These are phyloP conservation scores for Mycena filopes DNA, from an alignment of 768 basidiomycete species.

Conservation along the genomic window DNA sequence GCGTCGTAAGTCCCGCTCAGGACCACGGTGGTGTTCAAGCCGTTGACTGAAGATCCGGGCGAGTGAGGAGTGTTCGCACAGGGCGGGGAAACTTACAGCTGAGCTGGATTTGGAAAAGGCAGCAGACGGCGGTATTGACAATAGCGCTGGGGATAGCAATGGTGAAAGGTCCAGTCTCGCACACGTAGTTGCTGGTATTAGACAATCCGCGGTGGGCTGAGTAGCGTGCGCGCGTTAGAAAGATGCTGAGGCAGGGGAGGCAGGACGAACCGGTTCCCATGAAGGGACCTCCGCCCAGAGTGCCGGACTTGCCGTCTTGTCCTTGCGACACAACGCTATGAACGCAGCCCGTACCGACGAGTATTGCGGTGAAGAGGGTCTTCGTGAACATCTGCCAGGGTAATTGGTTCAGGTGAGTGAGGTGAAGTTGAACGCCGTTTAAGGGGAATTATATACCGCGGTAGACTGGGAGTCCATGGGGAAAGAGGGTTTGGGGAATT, in stretches of 20 bases:
- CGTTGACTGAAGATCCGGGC: not conserved
- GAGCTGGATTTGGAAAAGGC: not conserved
- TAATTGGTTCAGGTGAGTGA: too few relatives aligned
- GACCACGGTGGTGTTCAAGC: not conserved
- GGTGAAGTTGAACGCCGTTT: too few relatives aligned
- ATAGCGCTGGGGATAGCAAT: slow-evolving; percentile 5
- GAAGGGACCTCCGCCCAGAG: too few relatives aligned
- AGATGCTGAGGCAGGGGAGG: not conserved
- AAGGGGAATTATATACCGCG: too few relatives aligned
- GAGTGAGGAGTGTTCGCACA: not conserved
- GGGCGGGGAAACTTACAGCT: not conserved
- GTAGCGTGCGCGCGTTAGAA: not conserved
- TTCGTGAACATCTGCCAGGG: too few relatives aligned
- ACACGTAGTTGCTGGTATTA: not conserved
- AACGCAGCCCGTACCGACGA: too few relatives aligned
- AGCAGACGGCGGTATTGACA: not conserved
- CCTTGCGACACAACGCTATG: too few relatives aligned
- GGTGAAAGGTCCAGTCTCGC: slow-evolving; percentile 2
- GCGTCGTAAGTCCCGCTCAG: slow-evolving; percentile 4
- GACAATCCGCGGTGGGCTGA: not conserved
- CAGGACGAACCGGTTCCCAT: not conserved
- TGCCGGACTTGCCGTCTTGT: too few relatives aligned
- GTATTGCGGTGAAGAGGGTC: too few relatives aligned
- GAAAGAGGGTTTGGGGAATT: too few relatives aligned
- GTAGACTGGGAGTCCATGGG: too few relatives aligned